These are phyloP conservation scores for Raphanus raphanistrum DNA, from an alignment of 345 rosid genomes.

Conservation along the genomic window DNA sequence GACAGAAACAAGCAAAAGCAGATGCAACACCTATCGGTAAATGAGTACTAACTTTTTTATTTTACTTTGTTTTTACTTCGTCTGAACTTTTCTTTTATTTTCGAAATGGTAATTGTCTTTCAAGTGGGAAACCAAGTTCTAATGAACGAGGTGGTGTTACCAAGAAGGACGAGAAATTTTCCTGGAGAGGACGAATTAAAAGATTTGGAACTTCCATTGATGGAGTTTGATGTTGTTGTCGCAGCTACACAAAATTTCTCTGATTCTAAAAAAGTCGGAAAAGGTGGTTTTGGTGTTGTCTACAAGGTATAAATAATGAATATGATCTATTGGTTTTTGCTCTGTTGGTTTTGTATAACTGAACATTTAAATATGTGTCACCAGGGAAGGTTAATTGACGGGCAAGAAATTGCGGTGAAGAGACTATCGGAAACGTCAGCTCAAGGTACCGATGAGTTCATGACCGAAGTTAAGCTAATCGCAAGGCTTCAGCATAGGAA, in stretches of 20 bases:
- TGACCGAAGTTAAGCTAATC: background rate
- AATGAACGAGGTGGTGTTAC: background rate
- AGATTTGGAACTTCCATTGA: background rate
- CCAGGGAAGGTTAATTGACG: no score
- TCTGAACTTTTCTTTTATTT: background rate
- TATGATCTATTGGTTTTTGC: background rate
- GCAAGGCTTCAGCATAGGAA: background rate
- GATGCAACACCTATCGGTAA: background rate
- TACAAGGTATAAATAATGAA: background rate
- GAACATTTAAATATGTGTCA: no score
- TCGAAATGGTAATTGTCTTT: background rate
- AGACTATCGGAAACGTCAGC: background rate
- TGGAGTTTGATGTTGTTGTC: background rate
- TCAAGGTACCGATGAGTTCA: background rate
- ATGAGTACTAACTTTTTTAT: background rate
- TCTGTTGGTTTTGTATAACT: no score
- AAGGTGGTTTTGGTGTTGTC: background rate
- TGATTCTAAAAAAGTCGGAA: background rate
- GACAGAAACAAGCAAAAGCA: background rate
- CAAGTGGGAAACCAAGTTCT: background rate
- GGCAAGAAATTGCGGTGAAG: background rate
- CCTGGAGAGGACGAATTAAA: background rate
- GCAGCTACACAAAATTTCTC: background rate
- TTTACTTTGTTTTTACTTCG: background rate
- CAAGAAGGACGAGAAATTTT: background rate